Evolutionary conservation across 192 early-diverging fungal species (phyloP).

Genomic region (Podila epigama): DNA sequence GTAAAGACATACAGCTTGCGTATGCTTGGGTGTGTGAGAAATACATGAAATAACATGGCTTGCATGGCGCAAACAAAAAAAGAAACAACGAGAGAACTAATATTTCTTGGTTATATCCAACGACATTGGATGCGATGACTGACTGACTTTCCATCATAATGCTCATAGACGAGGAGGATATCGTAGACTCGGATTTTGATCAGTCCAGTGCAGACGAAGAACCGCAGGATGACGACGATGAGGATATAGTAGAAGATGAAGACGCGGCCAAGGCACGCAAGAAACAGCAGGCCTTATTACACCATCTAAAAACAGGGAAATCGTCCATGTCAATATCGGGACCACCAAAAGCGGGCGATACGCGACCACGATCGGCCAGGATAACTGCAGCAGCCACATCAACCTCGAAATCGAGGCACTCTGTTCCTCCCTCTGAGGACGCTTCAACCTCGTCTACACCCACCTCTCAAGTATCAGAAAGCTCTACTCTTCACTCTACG

Average conservation of each 20-base stretch:
- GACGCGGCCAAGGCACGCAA: slow-evolving; percentile 40
- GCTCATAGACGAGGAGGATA: slow-evolving; percentile 53
- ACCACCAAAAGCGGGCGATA: background rate
- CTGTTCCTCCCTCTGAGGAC: background rate
- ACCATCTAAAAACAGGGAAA: slow-evolving; percentile 35
- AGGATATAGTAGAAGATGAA: slow-evolving; percentile 41
- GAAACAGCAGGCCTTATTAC: slow-evolving; percentile 43
- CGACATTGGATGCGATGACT: no score
- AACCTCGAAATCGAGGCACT: background rate
- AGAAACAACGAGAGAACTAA: no score
- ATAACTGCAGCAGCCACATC: slow-evolving; percentile 2
- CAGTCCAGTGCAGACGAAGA: slow-evolving; percentile 56
- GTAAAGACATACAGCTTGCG: background rate
- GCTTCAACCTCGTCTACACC: background rate
- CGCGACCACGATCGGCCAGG: slow-evolving; percentile 15
- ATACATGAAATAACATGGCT: background rate
- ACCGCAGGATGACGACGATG: slow-evolving; percentile 50
- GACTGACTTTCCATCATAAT: no score
- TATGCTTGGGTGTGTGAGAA: background rate
- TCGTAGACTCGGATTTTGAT: slow-evolving; percentile 65
- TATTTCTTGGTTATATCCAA: no score
- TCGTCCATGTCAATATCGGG: slow-evolving; percentile 11
- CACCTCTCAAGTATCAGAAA: background rate
- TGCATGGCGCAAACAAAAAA: no score
- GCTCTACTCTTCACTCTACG: slow-evolving; percentile 4